These are phyloP conservation scores for Calonectria pseudoturangicola DNA, from an alignment of 2,329 filamentous ascomycete species.

Conservation along the genomic window DNA sequence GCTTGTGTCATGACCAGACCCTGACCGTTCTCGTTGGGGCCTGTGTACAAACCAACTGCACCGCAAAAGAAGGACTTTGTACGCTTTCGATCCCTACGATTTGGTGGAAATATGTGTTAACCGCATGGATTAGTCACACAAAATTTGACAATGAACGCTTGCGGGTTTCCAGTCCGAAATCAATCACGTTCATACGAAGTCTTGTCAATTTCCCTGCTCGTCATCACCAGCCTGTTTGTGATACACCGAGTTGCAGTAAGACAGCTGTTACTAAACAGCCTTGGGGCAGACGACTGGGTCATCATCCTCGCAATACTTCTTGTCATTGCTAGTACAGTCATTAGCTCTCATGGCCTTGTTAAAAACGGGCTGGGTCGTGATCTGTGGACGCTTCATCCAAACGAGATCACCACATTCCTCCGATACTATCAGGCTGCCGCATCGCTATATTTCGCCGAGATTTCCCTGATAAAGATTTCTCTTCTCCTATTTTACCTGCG, in stretches of 20 bases:
- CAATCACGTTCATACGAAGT: neutral
- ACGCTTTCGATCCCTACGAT: neutral
- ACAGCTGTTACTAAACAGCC: neutral
- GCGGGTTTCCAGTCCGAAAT: neutral
- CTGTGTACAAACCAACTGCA: neutral
- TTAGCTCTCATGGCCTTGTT: neutral
- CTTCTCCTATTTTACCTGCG: constrained; percentile 65
- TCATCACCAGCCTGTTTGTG: neutral
- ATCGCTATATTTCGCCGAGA: constrained; percentile 62
- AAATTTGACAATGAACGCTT: neutral
- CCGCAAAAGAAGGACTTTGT: neutral
- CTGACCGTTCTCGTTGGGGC: neutral
- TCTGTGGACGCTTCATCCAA: constrained; percentile 57
- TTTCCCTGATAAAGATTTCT: constrained; percentile 63
- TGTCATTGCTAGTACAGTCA: neutral
- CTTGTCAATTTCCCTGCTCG: neutral
- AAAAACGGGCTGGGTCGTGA: constrained; percentile 56
- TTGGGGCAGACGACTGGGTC: constrained; percentile 10
- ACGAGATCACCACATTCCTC: constrained; percentile 51
- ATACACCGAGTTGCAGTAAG: neutral
- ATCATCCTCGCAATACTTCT: neutral
- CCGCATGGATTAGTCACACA: neutral
- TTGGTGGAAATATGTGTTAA: neutral
- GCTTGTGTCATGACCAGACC: neutral
- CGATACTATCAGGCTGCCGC: constrained; percentile 59